Evolutionary conservation across 202 grass and related monocot genomes (phyloP), one percentile per base, ranked within the genome.

Genomic region (Carex arenaria): DNA sequence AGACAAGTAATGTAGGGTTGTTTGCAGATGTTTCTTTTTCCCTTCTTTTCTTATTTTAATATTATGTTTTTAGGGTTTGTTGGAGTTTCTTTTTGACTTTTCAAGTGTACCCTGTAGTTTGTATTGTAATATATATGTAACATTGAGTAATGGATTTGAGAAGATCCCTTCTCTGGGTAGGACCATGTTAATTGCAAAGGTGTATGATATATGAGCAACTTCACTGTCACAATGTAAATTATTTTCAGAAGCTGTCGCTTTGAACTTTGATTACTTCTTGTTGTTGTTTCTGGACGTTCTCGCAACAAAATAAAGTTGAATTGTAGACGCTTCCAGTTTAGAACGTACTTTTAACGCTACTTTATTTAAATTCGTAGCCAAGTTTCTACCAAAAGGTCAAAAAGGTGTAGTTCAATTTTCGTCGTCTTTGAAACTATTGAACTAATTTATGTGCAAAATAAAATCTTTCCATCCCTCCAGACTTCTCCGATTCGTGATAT

Each of bases 1-100:
- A 81, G 91, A 82, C 42, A 70, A 59, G 87, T 73, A 80, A 15
- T 53, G 0, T 93, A 81, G 76, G n/a, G 36, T 36, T 75, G n/a
- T 73, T 67, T 32, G 53, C 0, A 52, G 17, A 59, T n/a, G 28
- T 49, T 67, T 31, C 0, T 81, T 10, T 47, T 81, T 81, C 3
- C 5, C n/a, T 53, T 22, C 17, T 36, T 55, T 49, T n/a, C 30
- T 66, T 56, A 34, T 31, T 36, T 4, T 31, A 69, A 67, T 69
- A 45, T 78, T 52, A 82, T 82, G 2, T 69, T 66, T 82, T 26
- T 82, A 67, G 64, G 34, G n/a, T 82, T 43, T 81, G 62, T 82
- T 54, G 43, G 14, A 69, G 80, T 68, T 2, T 82, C 20, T 53
- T 67, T 82, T 36, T 82, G 19, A 59, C 17, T 60, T 78, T 78